Evolutionary conservation across 305 asterid species (phyloP).

Genomic region (Solanum hybrid): DNA sequence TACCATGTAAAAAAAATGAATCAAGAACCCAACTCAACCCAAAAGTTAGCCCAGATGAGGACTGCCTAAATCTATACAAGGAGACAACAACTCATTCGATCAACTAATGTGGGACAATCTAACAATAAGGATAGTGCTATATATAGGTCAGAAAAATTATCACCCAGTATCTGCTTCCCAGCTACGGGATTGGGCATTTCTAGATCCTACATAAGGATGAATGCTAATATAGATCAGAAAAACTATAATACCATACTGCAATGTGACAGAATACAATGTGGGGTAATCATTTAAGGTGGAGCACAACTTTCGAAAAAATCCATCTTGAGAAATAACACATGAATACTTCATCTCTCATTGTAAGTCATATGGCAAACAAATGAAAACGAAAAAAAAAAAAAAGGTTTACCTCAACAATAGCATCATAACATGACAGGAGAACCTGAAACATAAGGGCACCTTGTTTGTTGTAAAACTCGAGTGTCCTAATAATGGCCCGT

Average conservation of each 20-base stretch:
- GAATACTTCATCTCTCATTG: not conserved
- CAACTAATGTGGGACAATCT: not conserved
- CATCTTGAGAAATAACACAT: not conserved
- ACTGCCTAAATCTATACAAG: not conserved
- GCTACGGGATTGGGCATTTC: not conserved
- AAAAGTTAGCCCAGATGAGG: not conserved
- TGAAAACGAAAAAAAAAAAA: not conserved
- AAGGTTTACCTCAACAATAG: constrained; percentile 17
- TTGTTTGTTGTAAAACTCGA: constrained; percentile 15
- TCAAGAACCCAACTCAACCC: not conserved
- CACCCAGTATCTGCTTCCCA: constrained; percentile 10
- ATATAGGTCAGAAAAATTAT: not conserved
- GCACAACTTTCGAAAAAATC: not conserved
- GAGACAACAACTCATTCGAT: not conserved
- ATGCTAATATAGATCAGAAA: not conserved
- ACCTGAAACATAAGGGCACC: constrained; percentile 24
- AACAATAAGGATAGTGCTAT: not conserved
- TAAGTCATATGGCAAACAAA: not conserved
- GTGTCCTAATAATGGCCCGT: constrained; percentile 12
- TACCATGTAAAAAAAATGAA: not conserved
- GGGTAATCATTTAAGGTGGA: not conserved
- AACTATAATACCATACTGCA: not conserved
- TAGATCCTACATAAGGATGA: constrained; percentile 12
- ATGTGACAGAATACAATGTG: not conserved
- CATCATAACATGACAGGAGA: constrained; percentile 14